A percentile compares a stretch with the other conserved stretches of the same genome.
Conservation (phyloP, 2,329 filamentous ascomycete species). For the Aphanocladium album region DNA sequence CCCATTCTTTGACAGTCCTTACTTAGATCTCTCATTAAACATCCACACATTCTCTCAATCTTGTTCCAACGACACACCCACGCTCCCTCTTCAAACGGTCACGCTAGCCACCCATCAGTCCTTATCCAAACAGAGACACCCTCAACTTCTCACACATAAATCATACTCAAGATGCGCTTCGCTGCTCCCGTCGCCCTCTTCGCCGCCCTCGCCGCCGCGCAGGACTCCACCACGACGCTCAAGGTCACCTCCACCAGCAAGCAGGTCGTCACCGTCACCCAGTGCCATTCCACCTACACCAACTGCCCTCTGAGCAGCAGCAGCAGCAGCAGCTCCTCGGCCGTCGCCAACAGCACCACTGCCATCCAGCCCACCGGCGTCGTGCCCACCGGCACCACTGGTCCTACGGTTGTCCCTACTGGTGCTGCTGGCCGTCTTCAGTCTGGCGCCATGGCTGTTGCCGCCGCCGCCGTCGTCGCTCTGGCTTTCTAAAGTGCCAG, state of each 20-base stretch:
- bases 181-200: slow-evolving; percentile 37
- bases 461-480: slow-evolving; percentile 16
- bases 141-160: neutral
- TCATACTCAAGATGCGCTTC: slow-evolving; percentile 40
- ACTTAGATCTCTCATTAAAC: no score
- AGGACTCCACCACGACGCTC: slow-evolving; percentile 31
- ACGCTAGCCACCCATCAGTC: neutral
- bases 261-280: slow-evolving; percentile 41
- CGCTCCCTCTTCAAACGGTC: neutral
- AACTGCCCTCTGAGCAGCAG: slow-evolving; percentile 37
- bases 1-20: no score
- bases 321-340: slow-evolving; percentile 21
- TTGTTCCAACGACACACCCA: neutral
- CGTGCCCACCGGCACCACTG: neutral
- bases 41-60: neutral
- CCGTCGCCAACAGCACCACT: slow-evolving; percentile 12
- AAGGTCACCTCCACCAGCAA: slow-evolving; percentile 41
- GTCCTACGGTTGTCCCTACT: slow-evolving; percentile 22
- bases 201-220: slow-evolving; percentile 35
- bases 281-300: slow-evolving; percentile 39
- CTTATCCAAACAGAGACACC: neutral
- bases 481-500: slow-evolving; percentile 6
- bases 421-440: slow-evolving; percentile 32
- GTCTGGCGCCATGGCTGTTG: slow-evolving; percentile 34
- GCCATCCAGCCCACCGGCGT: slow-evolving; percentile 10